A percentile compares a stretch with the other conserved stretches of the same genome.
Evolutionary conservation across 2,329 filamentous ascomycete genomes (phyloP).

Genomic region (Lanzia echinophila): DNA sequence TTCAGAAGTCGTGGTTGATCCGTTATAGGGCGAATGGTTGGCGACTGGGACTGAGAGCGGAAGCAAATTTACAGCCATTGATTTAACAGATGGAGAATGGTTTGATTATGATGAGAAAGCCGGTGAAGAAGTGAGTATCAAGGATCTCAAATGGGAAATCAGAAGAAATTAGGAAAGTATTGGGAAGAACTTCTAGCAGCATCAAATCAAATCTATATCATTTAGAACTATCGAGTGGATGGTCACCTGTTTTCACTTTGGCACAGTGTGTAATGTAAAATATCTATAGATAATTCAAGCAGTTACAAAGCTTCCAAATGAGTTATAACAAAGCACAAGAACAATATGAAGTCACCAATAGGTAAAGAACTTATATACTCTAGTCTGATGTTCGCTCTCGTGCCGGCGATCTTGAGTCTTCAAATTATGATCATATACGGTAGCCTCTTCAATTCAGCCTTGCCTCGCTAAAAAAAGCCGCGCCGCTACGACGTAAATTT

Average conservation of each 20-base stretch:
- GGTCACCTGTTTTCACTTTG: neutral
- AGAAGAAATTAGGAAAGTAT: constrained; percentile 24
- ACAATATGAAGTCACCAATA: too few species aligned
- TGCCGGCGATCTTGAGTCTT: neutral
- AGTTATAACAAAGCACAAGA: too few species aligned
- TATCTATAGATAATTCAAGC: too few species aligned
- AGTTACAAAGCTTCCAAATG: too few species aligned
- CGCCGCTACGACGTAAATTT: constrained; percentile 10
- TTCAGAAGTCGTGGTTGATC: neutral
- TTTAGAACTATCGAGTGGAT: too few species aligned
- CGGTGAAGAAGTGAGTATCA: constrained; percentile 85
- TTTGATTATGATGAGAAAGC: constrained; percentile 97
- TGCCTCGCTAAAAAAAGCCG: neutral
- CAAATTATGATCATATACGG: neutral
- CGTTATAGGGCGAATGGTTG: constrained; percentile 75
- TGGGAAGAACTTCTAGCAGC: too few species aligned
- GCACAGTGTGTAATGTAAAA: neutral
- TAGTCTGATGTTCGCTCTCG: neutral
- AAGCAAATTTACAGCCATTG: constrained; percentile 75
- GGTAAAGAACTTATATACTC: too few species aligned
- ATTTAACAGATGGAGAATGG: constrained; percentile 88
- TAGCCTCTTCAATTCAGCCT: neutral
- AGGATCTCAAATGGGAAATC: constrained; percentile 82
- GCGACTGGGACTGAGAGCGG: constrained; percentile 73
- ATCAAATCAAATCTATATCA: too few species aligned